Conservation (phyloP, 1,284 basidiomycete species). For the Fomitopsis pinicola region DNA sequence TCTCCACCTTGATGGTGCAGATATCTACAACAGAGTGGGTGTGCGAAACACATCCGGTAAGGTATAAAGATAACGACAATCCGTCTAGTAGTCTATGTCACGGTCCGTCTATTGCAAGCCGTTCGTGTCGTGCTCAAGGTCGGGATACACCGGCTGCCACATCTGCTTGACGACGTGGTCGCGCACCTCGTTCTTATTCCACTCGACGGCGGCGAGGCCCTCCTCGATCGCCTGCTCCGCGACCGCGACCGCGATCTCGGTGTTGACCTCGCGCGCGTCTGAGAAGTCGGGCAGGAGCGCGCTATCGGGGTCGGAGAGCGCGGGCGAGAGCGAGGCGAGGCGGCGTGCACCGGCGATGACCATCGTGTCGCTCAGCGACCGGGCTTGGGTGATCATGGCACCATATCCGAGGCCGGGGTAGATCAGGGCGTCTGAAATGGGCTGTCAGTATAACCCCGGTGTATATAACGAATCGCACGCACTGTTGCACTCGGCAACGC, state of each 20-base stretch:
- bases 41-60: background rate
- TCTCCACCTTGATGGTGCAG: background rate
- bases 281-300: constrained; percentile 70
- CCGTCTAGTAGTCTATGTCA: background rate
- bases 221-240: constrained; percentile 74
- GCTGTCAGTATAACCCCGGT: background rate
- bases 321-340: constrained; percentile 75
- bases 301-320: constrained; percentile 59
- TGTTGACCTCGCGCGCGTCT: constrained; percentile 66
- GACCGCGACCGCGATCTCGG: constrained; percentile 79
- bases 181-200: constrained; percentile 51
- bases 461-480: constrained; percentile 16
- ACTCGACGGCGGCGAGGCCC: constrained; percentile 52
- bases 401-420: constrained; percentile 82
- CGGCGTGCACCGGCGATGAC: constrained; percentile 73
- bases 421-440: constrained; percentile 58
- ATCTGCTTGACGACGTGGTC: constrained; percentile 45
- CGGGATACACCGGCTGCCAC: constrained; percentile 61
- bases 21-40: background rate
- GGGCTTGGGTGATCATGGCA: constrained; percentile 58
- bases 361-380: constrained; percentile 68
- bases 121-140: constrained; percentile 59
- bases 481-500: constrained; percentile 73
- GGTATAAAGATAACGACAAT: background rate
- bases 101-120: constrained; percentile 31